These are phyloP conservation scores for Pseudogymnoascus sp. DNA, from an alignment of 2,329 filamentous ascomycete species.

Conservation along the genomic window DNA sequence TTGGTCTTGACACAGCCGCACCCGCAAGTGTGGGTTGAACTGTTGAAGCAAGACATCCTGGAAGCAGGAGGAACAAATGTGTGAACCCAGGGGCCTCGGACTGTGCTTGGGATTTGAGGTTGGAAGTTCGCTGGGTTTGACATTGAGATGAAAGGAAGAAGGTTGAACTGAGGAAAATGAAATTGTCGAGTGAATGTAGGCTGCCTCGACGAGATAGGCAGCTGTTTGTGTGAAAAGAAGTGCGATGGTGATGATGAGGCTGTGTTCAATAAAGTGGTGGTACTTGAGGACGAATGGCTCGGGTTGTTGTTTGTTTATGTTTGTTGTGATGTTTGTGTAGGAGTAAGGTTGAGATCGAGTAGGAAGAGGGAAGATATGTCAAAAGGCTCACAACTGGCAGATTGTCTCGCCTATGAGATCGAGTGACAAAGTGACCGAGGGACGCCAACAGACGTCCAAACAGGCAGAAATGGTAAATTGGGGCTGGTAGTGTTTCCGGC, in stretches of 20 bases:
- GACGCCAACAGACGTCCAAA: not conserved
- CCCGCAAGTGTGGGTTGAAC: not conserved
- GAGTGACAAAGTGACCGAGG: not conserved
- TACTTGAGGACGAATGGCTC: not conserved
- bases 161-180: not conserved
- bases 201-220: not conserved
- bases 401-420: not conserved
- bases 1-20: constrained; percentile 3
- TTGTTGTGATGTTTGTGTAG: constrained; percentile 6
- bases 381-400: not conserved
- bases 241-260: not conserved
- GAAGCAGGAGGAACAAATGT: constrained; percentile 44
- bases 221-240: not conserved
- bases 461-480: not conserved
- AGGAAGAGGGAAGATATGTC: not conserved
- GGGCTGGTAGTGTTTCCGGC: not conserved
- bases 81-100: constrained; percentile 49
- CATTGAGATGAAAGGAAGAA: constrained; percentile 5
- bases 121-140: constrained; percentile 40
- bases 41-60: constrained; percentile 1
- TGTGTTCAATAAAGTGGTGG: not conserved
- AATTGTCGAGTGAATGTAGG: not conserved
- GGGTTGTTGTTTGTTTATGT: not conserved
- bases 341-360: not conserved
- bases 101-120: constrained; percentile 53